Evolutionary conservation across 2,329 filamentous ascomycete genomes (phyloP), one percentile per base, ranked within the genome.

Genomic region (Pezicula neosporulosa): DNA sequence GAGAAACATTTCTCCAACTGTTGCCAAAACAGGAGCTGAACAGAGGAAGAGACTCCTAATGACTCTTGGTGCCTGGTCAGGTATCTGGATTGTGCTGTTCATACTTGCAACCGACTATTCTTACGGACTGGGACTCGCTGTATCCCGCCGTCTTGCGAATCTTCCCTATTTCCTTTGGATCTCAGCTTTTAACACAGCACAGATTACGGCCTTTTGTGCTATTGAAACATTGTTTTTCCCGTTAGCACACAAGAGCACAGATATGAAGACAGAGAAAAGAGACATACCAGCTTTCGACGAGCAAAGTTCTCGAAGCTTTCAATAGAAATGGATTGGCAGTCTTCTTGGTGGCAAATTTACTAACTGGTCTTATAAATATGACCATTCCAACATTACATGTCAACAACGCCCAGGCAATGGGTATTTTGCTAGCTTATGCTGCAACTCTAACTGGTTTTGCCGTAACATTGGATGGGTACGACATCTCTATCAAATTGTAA

Each of bases 141-240:
- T 97, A 7, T 97, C 94, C 6, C 86, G 94, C 18, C 86, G 94
- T 1, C 75, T 97, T 51, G 94, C 93, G 8, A 99, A 99, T 63
- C 77, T 97, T 56, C 91, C 94, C 0, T 99, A 99, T 67, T 81
- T 97, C 41, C 76, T 96, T 42, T 97, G 93, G 91, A 87, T 96
- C 7, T 80, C 85, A n/a, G 86, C 90, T 3, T 97, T 94, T 76
- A 99, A 97, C 73, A 86, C 82, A 55, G 77, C 80, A n/a, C 90
- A 96, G 66, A 75, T 99, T 9, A 74, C 89, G 7, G 77, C 86
- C 1, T 96, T 93, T 68, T 91, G 85, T 63, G 66, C 85, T 13
- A 78, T 94, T 21, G 93, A 99, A 68, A 85, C 81, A 3, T 24
- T 89, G 3, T 85, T 92, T 68, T 96, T 96, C 68, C 89, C 90